phyloP scores from a whole-genome alignment of 139 green algal genomes.

The Micromonas pusilla region DNA sequence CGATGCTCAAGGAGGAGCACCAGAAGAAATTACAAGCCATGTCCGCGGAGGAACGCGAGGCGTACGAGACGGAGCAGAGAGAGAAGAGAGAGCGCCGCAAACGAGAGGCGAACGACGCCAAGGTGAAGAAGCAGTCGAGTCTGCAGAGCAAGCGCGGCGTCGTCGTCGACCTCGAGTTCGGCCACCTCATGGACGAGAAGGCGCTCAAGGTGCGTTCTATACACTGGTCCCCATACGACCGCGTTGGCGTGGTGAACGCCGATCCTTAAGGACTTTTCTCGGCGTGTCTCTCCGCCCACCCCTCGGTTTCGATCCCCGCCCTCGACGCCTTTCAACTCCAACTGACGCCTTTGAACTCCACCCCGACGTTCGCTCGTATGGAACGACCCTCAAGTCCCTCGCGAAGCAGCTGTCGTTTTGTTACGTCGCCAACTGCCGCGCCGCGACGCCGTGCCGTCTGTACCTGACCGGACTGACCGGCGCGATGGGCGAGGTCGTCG shows the following conservation, averaged over 20 bases:
- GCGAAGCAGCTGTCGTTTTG: slow-evolving; percentile 59
- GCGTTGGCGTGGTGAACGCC: too few relatives aligned
- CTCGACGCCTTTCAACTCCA: too few relatives aligned
- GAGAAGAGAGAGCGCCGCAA: neutral
- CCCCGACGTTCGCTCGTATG: too few relatives aligned
- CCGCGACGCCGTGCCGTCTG: slow-evolving; percentile 37
- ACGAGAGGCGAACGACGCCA: neutral
- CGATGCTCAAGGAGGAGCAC: neutral
- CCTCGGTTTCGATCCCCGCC: too few relatives aligned
- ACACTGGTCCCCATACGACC: too few relatives aligned
- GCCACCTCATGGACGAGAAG: slow-evolving; percentile 50
- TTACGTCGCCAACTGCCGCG: slow-evolving; percentile 51
- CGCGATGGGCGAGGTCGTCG: neutral
- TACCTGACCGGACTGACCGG: neutral
- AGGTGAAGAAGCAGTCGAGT: slow-evolving; percentile 13
- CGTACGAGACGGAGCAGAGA: neutral
- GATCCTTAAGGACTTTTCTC: slow-evolving; percentile 16
- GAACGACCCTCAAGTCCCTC: too few relatives aligned
- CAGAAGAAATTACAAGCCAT: slow-evolving; percentile 1
- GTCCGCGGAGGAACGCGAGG: slow-evolving; percentile 16
- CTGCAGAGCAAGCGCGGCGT: slow-evolving; percentile 45
- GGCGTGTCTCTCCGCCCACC: too few relatives aligned
- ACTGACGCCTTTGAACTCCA: too few relatives aligned
- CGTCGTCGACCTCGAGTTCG: slow-evolving; percentile 68
- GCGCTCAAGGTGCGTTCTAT: too few relatives aligned